Evolutionary conservation across 306 rosid genomes (phyloP).

Genomic region (Inga leiocalycina): DNA sequence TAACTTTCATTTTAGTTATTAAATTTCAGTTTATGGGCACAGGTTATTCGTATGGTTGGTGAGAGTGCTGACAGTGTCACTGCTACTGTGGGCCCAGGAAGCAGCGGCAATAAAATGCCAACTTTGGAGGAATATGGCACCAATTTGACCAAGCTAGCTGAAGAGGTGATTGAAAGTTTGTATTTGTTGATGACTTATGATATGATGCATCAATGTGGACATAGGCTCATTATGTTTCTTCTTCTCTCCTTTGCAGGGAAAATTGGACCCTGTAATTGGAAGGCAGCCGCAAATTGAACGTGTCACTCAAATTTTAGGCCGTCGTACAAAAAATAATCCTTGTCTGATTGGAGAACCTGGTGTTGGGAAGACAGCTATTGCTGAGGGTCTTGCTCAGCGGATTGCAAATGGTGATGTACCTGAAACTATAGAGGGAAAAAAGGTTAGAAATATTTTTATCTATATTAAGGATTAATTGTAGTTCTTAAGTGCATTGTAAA

Average conservation of each 20-base stretch:
- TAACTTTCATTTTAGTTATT: background rate
- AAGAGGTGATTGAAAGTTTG: slow-evolving; percentile 61
- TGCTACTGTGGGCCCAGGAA: slow-evolving; percentile 87
- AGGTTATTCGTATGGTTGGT: slow-evolving; percentile 99
- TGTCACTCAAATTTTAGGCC: slow-evolving; percentile 93
- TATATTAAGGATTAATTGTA: background rate
- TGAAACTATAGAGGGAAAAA: slow-evolving; percentile 98
- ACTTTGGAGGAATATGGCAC: slow-evolving; percentile 99
- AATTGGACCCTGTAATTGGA: slow-evolving; percentile 97
- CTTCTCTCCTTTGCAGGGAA: slow-evolving; percentile 60
- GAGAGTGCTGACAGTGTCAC: slow-evolving; percentile 96
- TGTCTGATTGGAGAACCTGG: slow-evolving; percentile 99
- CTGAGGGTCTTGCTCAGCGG: slow-evolving; percentile 98
- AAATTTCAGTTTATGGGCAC: slow-evolving; percentile 29
- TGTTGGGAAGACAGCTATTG: slow-evolving; percentile 99
- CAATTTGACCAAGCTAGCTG: slow-evolving; percentile 93
- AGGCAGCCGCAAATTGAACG: slow-evolving; percentile 97
- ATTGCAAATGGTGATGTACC: slow-evolving; percentile 97
- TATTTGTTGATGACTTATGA: slow-evolving; percentile 9
- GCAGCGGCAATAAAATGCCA: slow-evolving; percentile 90
- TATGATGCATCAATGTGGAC: slow-evolving; percentile 14
- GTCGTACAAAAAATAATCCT: slow-evolving; percentile 94
- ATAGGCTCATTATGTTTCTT: slow-evolving; percentile 21
- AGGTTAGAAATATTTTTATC: slow-evolving; percentile 53
- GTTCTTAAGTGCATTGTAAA: background rate